Evolutionary conservation across 169 alveolate genomes (phyloP), one percentile per base, ranked within the genome.

Genomic region (Cryptosporidium meleagridis): DNA sequence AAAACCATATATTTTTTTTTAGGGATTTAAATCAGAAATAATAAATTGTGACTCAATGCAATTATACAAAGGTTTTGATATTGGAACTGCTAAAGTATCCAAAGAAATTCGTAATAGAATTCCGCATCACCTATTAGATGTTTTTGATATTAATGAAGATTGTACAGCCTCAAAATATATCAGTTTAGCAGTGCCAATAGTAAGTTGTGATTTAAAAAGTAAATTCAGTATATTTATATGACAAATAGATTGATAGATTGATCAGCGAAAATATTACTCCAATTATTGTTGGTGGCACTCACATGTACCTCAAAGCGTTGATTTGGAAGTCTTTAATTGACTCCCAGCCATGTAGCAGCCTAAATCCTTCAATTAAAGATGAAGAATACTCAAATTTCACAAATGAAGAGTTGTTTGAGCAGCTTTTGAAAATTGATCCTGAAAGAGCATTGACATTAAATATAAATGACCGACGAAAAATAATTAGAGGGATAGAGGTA

Each of bases 21-120:
- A 80, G 85, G 53, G 48, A 1, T 59, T 80, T 23, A 80, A 62
- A 62, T 14, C 89, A 12, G 89, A 80, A 65, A 80, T 80, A 44
- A 48, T 80, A n/a, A 80, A 67, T 39, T 80, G 89, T 37, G 89
- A 80, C 52, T 62, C 80, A 37, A 80, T 80, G 75, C 89, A 80
- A 41, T n/a, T 80, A 18, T 80, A 80, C 48, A 80, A 80, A 51
- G 80, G 89, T 3, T 80, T 80, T 35, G 89, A 80, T 80, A 44
- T 80, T 62, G 89, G 89, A 37, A 80, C 89, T 9, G 89, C 80
- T 18, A 80, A 80, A 44, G 89, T 80, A 48, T 80, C 89, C 14
- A 80, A 0, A 48, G 45, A 80, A 62, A 80, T 80, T 9, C 55
- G 75, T 6, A 31, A 62, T 14, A 33, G 5, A 44, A 35, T 80